phyloP scores from a whole-genome alignment of 2,329 filamentous ascomycete genomes.

The Penicillium sp. region DNA sequence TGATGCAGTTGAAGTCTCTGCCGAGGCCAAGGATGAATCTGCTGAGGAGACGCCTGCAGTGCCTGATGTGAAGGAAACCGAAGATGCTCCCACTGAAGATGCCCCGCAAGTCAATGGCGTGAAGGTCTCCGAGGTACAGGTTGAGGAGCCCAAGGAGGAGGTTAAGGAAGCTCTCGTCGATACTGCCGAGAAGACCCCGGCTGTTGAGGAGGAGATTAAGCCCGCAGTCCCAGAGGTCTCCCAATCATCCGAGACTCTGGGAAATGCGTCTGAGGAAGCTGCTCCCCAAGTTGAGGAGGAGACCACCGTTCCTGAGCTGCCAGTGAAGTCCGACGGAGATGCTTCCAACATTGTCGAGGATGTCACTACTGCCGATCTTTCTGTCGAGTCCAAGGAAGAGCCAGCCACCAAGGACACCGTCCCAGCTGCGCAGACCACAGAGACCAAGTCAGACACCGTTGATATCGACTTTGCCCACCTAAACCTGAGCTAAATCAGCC shows the following conservation, averaged over 20 bases:
- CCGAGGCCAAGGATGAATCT: not conserved
- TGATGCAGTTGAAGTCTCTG: not conserved
- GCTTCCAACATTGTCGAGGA: slow-evolving; percentile 47
- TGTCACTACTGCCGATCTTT: not conserved
- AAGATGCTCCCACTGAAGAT: not conserved
- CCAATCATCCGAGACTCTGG: not conserved
- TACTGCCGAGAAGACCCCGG: not conserved
- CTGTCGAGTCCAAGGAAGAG: slow-evolving; percentile 3
- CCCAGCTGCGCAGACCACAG: slow-evolving; percentile 6
- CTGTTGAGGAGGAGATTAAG: slow-evolving; percentile 6
- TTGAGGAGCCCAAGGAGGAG: slow-evolving; percentile 11
- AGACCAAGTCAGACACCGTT: slow-evolving; percentile 17
- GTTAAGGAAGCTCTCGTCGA: slow-evolving; percentile 5
- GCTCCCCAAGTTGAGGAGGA: not conserved
- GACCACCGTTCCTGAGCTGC: not conserved
- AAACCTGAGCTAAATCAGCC: slow-evolving; percentile 18
- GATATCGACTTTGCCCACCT: slow-evolving; percentile 27
- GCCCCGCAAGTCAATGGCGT: not conserved
- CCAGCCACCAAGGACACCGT: slow-evolving; percentile 1
- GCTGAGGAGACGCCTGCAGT: not conserved
- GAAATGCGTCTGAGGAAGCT: not conserved
- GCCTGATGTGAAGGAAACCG: not conserved
- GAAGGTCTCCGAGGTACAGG: not conserved
- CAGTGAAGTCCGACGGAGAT: slow-evolving; percentile 32
- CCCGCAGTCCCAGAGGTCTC: not conserved